These are phyloP conservation scores for Pseudisothecium myosuroides DNA, from an alignment of 225 moss, liverwort and hornwort genomes.

Conservation along the genomic window DNA sequence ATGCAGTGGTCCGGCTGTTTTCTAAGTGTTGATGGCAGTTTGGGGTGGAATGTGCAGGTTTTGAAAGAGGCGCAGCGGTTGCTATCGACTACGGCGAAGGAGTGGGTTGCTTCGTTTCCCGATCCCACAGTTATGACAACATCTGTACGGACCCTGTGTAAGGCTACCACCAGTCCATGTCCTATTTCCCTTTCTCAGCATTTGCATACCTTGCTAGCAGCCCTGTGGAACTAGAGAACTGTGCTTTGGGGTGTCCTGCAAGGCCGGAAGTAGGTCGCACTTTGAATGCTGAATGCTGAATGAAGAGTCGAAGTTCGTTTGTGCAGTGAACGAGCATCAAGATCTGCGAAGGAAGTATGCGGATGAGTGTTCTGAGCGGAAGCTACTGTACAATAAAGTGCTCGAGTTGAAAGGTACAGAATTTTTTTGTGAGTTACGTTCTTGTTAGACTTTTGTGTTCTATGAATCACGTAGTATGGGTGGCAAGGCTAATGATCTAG, in stretches of 20 bases:
- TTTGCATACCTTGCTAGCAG: background rate
- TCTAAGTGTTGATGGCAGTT: background rate
- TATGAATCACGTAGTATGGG: background rate
- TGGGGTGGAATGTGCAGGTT: background rate
- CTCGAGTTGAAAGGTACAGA: conserved; percentile 75
- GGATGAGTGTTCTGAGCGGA: conserved; percentile 63
- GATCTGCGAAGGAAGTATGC: conserved; percentile 56
- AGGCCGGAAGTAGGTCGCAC: background rate
- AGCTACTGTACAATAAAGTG: conserved; percentile 85
- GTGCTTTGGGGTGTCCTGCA: background rate
- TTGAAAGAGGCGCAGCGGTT: conserved; percentile 47
- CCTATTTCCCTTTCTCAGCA: background rate
- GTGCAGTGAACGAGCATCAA: conserved; percentile 69
- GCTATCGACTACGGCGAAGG: conserved; percentile 54
- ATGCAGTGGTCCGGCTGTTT: background rate
- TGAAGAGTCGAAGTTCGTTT: background rate
- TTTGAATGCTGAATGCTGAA: background rate
- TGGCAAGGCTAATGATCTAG: background rate
- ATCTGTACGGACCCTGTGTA: conserved; percentile 60
- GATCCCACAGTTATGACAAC: conserved; percentile 40
- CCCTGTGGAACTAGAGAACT: background rate
- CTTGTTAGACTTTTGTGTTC: no score
- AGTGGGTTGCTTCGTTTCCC: conserved; percentile 75
- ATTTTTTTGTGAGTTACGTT: no score
- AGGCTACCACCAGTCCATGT: background rate